These are phyloP conservation scores for Fusarium pseudonygamai DNA, from an alignment of 2,329 filamentous ascomycete species.

Conservation along the genomic window DNA sequence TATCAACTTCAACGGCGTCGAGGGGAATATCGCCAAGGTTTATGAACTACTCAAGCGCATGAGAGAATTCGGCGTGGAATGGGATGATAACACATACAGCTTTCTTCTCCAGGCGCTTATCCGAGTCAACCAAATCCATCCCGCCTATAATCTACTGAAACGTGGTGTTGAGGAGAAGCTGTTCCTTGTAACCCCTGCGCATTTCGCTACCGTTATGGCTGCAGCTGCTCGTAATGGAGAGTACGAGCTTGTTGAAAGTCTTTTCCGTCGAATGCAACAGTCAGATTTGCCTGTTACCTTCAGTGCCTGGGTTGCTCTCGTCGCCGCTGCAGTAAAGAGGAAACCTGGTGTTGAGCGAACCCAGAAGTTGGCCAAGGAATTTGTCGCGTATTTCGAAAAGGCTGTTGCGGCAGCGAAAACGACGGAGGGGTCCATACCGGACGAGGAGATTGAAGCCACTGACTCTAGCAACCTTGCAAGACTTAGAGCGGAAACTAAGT, in stretches of 20 bases:
- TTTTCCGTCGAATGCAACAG: slow-evolving; percentile 56
- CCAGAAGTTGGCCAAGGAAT: slow-evolving; percentile 40
- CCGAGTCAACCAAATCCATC: slow-evolving; percentile 58
- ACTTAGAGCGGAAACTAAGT: slow-evolving; percentile 41
- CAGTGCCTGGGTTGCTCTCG: slow-evolving; percentile 54
- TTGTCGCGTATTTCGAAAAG: slow-evolving; percentile 44
- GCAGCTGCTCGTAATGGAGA: slow-evolving; percentile 59
- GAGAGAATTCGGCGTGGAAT: slow-evolving; percentile 57
- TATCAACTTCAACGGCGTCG: slow-evolving; percentile 73
- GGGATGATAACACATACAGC: slow-evolving; percentile 61
- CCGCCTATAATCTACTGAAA: slow-evolving; percentile 60
- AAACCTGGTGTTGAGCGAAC: slow-evolving; percentile 40
- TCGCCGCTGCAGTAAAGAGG: slow-evolving; percentile 46
- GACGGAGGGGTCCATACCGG: neutral
- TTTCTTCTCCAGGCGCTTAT: slow-evolving; percentile 60
- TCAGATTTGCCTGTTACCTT: slow-evolving; percentile 55
- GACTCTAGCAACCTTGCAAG: slow-evolving; percentile 31
- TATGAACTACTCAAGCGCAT: slow-evolving; percentile 61
- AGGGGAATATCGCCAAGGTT: slow-evolving; percentile 62
- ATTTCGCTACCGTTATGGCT: slow-evolving; percentile 64
- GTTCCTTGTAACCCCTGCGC: slow-evolving; percentile 58
- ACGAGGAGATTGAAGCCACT: neutral
- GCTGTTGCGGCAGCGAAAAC: slow-evolving; percentile 20
- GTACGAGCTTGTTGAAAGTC: slow-evolving; percentile 52
- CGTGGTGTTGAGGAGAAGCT: slow-evolving; percentile 54